Evolutionary conservation across 768 basidiomycete species (phyloP), one percentile per base, ranked within the genome.

Genomic region (Leucocoprinus sp.): DNA sequence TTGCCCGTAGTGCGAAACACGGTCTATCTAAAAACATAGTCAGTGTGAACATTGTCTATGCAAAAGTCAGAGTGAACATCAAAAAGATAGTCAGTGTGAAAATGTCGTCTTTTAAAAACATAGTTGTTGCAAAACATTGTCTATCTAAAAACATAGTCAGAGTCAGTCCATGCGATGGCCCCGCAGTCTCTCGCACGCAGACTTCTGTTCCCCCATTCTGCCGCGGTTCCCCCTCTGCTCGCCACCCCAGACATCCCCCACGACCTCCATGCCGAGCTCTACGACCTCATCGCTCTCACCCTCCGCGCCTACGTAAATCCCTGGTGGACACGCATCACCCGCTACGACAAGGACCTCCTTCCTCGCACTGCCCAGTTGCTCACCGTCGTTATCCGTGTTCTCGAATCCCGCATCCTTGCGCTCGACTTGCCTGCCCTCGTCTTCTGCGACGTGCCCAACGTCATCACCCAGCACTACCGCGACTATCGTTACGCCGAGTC

Each of bases 301-400:
- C 71, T 93, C 18, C 75, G 89, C 26, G 87, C 87, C 5, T 84
- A 73, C 55, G 77, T 93, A 28, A 76, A 79, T 37, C 82, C 85
- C 1, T 93, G 89, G 90, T 93, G 89, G 85, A 71, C 83, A 24
- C 86, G 79, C 55, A 72, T 92, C 43, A 77, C 88, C 1, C 75
- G 84, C 49, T 86, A 87, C 51, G 89, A 92, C 74, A 87, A 78
- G 56, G 82, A 88, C 45, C 74, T 93, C 47, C 74, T 90, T 21
- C 82, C 85, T 18, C 76, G 84, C 51, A 76, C 90, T 40, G 71
- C 81, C 0, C 60, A 58, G 28, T 68, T 86, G 54, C 62, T 88
- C 48, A 66, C 71, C 4, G 64, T 69, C 52, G 72, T 88, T 57
- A 54, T 83, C 8, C 78, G 71, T 50, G 64, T 63, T 3, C 67